Evolutionary conservation across 768 basidiomycete species (phyloP), one percentile per base, ranked within the genome.

Genomic region (Solioccasus polychromus): DNA sequence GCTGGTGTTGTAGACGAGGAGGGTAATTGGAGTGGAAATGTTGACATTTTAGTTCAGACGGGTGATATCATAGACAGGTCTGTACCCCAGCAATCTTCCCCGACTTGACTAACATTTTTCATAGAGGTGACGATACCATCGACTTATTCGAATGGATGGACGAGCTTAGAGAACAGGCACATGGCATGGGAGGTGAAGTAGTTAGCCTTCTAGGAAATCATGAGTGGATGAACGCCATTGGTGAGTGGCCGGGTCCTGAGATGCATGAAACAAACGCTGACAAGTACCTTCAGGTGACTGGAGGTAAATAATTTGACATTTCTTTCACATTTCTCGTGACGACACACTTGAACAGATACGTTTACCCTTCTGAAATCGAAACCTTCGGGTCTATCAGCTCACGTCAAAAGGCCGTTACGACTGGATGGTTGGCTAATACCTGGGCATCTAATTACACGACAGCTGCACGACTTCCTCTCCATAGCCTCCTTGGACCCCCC

Each of bases 61-160:
- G 94, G 93, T 3, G 93, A 97, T 66, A 93, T 96, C 25, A 88
- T 97, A 44, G 93, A 96, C 68, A 72, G 93, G 92, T 87, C 49
- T 35, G 74, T 60, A 15, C 8, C 48, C 28, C 48, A 5, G 19
- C 39, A 41, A 17, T 39, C 23, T 7, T 36, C 15, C 42, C 23
- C 25, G n/a, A 31, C 39, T 30, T 30, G 14, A 28, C 56, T 58
- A 23, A 66, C 38, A 29, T 19, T 26, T 18, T 22, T 19, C 35
- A 24, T 17, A 90, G 92, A 54, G 93, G 93, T 1, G 86, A 88
- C 37, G 93, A 96, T 67, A 95, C 93, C 0, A 90, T 95, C 42
- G 74, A 78, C 31, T 72, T 98, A 9, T 98, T 89, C 64, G 58
- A 71, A 23, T 84, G 85, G 79, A 89, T 98, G 83, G 92, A 94